Evolutionary conservation across 306 rosid species (phyloP).

Genomic region (Quercus suber): DNA sequence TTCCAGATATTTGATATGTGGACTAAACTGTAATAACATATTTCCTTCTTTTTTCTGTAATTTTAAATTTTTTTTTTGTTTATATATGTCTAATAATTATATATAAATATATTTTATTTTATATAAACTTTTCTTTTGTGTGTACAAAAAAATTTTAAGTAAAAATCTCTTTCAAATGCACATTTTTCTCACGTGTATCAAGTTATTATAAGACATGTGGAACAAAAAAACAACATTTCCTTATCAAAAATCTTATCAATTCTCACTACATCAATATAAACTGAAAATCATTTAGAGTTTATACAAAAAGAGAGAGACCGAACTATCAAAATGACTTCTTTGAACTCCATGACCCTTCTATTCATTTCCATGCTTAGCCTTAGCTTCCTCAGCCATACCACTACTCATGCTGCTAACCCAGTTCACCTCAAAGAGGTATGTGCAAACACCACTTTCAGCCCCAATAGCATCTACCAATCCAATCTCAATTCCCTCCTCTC

Average conservation of each 20-base stretch:
- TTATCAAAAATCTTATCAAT: neutral
- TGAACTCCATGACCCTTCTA: constrained; percentile 1
- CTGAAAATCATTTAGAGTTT: neutral
- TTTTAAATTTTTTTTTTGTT: too few species aligned
- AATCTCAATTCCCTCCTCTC: constrained; percentile 39
- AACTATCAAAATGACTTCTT: constrained; percentile 11
- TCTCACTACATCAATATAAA: constrained; percentile 20
- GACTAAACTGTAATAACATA: too few species aligned
- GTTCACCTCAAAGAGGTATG: constrained; percentile 14
- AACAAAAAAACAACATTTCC: too few species aligned
- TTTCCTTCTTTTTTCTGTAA: too few species aligned
- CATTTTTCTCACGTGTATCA: too few species aligned
- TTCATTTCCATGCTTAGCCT: constrained; percentile 13
- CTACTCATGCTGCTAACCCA: constrained; percentile 5
- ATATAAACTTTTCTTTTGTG: too few species aligned
- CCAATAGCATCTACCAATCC: constrained; percentile 37
- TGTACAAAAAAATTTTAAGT: too few species aligned
- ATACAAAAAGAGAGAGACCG: neutral
- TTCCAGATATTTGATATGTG: too few species aligned
- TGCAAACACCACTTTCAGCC: constrained; percentile 22
- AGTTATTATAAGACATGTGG: too few species aligned
- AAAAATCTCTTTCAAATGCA: too few species aligned
- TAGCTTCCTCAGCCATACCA: neutral
- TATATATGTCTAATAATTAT: too few species aligned
- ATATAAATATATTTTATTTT: too few species aligned